These are phyloP conservation scores for Didymella exigua DNA, from an alignment of 2,329 filamentous ascomycete species.

Conservation along the genomic window DNA sequence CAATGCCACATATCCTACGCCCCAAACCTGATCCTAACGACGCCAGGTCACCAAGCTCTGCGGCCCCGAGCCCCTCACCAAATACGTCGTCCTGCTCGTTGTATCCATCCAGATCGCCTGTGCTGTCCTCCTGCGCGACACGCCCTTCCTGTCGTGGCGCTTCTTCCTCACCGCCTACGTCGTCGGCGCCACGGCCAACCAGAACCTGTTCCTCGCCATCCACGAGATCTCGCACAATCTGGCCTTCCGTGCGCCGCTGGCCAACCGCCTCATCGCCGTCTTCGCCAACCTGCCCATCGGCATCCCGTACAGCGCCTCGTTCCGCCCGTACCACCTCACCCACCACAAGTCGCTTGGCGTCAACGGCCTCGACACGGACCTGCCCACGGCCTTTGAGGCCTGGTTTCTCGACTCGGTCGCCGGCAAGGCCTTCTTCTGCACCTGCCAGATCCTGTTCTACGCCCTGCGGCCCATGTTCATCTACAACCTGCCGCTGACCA, in stretches of 20 bases:
- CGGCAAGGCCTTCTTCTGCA: constrained; percentile 98
- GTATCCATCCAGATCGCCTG: constrained; percentile 80
- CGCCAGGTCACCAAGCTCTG: constrained; percentile 90
- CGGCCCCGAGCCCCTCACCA: constrained; percentile 92
- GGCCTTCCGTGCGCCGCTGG: constrained; percentile 79
- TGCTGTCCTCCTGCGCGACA: constrained; percentile 77
- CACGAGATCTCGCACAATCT: constrained; percentile 99
- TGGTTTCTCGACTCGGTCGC: constrained; percentile 92
- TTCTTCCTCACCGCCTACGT: constrained; percentile 90
- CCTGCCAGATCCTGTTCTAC: constrained; percentile 99
- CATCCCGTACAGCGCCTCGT: constrained; percentile 93
- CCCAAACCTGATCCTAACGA: constrained; percentile 12
- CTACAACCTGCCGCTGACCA: constrained; percentile 85
- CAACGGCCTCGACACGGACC: constrained; percentile 92
- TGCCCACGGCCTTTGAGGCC: constrained; percentile 90
- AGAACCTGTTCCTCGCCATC: constrained; percentile 97
- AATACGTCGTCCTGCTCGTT: constrained; percentile 85
- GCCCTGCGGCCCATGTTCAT: constrained; percentile 94
- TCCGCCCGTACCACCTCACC: constrained; percentile 96
- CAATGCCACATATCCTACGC: neutral
- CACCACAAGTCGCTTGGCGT: constrained; percentile 99
- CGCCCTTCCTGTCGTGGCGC: constrained; percentile 78
- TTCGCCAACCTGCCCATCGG: constrained; percentile 96
- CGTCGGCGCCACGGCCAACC: constrained; percentile 92
- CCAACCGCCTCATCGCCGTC: constrained; percentile 86